Percentiles rank a stretch among this genome's conserved stretches.
Conservation (phyloP, 805 yeast genomes). For the Ogataea methylovora region DNA sequence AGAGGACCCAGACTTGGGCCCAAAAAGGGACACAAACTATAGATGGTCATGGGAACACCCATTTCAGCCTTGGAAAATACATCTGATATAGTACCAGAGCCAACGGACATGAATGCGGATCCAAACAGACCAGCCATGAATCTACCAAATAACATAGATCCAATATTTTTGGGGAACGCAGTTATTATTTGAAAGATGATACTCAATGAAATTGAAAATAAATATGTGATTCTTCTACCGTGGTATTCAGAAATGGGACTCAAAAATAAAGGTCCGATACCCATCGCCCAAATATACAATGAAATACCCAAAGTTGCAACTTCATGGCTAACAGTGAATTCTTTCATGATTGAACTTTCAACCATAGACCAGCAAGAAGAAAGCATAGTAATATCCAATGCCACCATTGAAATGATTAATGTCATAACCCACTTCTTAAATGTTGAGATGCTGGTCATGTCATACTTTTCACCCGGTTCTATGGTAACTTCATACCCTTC, state of each 20-base stretch:
- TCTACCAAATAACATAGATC: constrained; percentile 57
- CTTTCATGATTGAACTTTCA: constrained; percentile 34
- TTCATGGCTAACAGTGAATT: constrained; percentile 48
- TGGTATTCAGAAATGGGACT: constrained; percentile 54
- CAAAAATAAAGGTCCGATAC: constrained; percentile 54
- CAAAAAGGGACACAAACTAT: constrained; percentile 52
- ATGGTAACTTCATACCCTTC: constrained; percentile 11
- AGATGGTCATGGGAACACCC: constrained; percentile 63
- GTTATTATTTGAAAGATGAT: constrained; percentile 46
- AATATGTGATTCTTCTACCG: constrained; percentile 48
- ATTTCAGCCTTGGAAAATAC: constrained; percentile 53
- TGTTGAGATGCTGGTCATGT: constrained; percentile 25
- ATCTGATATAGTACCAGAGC: constrained; percentile 73
- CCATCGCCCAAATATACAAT: constrained; percentile 54
- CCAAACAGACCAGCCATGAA: constrained; percentile 67
- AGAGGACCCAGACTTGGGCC: constrained; percentile 72
- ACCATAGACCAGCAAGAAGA: constrained; percentile 66
- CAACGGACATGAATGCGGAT: constrained; percentile 66
- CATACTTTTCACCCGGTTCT: constrained; percentile 11
- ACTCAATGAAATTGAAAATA: constrained; percentile 36
- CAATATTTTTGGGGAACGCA: constrained; percentile 50
- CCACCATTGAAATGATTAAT: constrained; percentile 41
- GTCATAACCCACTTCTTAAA: constrained; percentile 52
- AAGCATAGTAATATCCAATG: constrained; percentile 58
- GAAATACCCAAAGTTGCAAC: constrained; percentile 51